phyloP scores from a whole-genome alignment of 2,329 filamentous ascomycete genomes.

The Podosphaera xanthii region DNA sequence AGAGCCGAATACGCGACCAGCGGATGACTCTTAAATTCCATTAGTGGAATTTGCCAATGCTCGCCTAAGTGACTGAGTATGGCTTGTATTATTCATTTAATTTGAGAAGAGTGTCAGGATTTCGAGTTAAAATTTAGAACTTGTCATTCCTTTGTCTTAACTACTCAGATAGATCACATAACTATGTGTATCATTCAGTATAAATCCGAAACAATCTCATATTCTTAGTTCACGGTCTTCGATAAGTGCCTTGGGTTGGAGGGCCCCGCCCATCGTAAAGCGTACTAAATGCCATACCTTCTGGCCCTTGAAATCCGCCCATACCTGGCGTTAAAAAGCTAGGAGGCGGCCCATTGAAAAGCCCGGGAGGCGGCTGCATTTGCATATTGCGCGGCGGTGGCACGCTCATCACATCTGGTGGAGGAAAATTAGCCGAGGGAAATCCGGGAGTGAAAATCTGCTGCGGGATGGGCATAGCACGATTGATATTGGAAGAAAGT shows the following conservation, averaged over 20 bases:
- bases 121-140: background rate
- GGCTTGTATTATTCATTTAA: background rate
- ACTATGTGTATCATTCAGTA: background rate
- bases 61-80: background rate
- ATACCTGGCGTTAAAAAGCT: constrained; percentile 27
- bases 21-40: background rate
- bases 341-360: constrained; percentile 24
- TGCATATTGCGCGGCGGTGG: constrained; percentile 19
- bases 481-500: constrained; percentile 20
- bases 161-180: background rate
- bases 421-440: constrained; percentile 24
- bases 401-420: constrained; percentile 22
- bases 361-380: constrained; percentile 28
- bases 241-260: constrained; percentile 25
- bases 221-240: constrained; percentile 16
- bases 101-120: background rate
- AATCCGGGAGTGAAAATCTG: constrained; percentile 41
- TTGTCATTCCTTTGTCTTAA: background rate
- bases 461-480: constrained; percentile 25
- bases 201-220: background rate
- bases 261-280: constrained; percentile 33
- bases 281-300: constrained; percentile 24
- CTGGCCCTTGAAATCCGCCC: constrained; percentile 32
- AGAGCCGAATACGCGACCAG: background rate
- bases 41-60: background rate